Conservation (phyloP, 495 filamentous ascomycete species). For the Penicillium soppii region DNA sequence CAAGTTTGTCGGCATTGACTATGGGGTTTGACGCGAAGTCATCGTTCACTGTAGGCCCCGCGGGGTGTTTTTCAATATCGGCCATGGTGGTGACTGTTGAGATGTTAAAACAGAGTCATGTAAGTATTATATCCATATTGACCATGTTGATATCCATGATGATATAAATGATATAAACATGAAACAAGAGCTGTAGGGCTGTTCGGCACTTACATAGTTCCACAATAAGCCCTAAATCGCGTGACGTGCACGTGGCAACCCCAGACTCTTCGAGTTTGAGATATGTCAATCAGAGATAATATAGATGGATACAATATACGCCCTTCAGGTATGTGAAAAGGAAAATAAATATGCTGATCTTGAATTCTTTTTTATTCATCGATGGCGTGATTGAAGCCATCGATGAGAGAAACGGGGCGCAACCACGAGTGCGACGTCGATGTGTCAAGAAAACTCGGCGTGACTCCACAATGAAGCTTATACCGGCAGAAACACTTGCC, state of each 20-base stretch:
- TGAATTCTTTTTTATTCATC: background rate
- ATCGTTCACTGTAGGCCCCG: constrained; percentile 2
- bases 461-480: constrained; percentile 11
- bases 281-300: background rate
- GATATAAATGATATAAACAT: too few species aligned
- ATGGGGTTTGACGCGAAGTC: constrained; percentile 10
- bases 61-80: constrained; percentile 30
- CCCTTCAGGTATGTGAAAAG: background rate
- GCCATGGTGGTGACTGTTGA: constrained; percentile 7
- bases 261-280: background rate
- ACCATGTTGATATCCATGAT: background rate
- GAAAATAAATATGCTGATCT: background rate
- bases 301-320: background rate
- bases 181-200: too few species aligned
- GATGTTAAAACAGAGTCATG: background rate
- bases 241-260: constrained; percentile 19
- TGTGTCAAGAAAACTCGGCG: constrained; percentile 13
- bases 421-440: background rate
- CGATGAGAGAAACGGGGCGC: constrained; percentile 13
- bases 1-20: constrained; percentile 33
- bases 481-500: too few species aligned
- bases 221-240: constrained; percentile 17
- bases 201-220: too few species aligned
- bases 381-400: constrained; percentile 24
- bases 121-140: background rate